Evolutionary conservation across 495 filamentous ascomycete genomes (phyloP), one percentile per base, ranked within the genome.

Genomic region (Xylaria castorea): DNA sequence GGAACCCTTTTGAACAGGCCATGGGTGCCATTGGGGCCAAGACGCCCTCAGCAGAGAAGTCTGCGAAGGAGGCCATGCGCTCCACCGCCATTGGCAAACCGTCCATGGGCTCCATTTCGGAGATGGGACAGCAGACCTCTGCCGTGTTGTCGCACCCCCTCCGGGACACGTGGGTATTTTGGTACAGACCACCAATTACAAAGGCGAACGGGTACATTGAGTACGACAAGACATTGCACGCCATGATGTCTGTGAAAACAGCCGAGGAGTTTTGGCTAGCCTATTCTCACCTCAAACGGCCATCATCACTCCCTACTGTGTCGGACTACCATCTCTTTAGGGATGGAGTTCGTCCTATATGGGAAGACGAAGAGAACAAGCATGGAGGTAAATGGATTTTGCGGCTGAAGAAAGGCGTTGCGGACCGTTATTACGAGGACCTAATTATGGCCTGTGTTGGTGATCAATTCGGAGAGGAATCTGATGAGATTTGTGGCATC

Each of bases 241-340:
- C 94, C 20, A 89, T 98, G 75, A 95, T 93, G 67, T 85, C 87
- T 51, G 93, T 97, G 79, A 88, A 89, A 38, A 92, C 93, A 11
- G 94, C 88, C 62, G 94, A 98, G 83, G 91, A 95, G 48, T 98
- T 99, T 81, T 98, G 95, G 90, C 84, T 88, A n/a, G 88, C 97
- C 18, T 98, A 97, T 80, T 86, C 89, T 32, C 95, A 98, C 80
- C 87, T 99, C 64, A 97, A 97, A 80, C 90, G 93, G 22, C 97
- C 96, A 2, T 97, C 93, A 53, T 83, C 88, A 18, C 86, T 99
- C 62, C 96, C 96, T 12, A 91, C 94, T 27, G 96, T 98, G 38
- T 97, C 94, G 18, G 96, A 99, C 79, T 99, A 98, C 80, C 97
- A 98, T 80, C 91, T 99, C 66, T 99, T 99, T 85, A 97, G 96